Base-by-base conservation (phyloP, 305 asterid genomes). In the Fraxinus sp. region DNA sequence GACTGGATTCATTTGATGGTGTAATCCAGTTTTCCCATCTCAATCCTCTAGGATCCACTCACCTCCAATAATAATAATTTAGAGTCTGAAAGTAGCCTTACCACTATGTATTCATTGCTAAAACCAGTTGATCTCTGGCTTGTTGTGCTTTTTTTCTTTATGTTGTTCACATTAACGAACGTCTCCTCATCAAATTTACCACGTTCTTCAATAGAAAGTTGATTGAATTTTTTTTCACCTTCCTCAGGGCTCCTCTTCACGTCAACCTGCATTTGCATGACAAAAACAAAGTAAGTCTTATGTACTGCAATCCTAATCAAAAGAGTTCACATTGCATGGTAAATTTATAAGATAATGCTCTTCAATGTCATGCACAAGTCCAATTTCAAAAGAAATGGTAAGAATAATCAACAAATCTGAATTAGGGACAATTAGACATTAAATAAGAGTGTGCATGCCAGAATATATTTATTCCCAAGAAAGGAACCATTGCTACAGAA, bases 101-200 rank as follows among this genome's bases (percentile, higher is more conserved):
- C 98, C 96, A 96, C 98, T 79, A 96, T 92, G 91, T 94, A 96
- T 92, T 96, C 99, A n/a, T 93, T 94, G 87, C 94, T 92, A 75
- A 92, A 93, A 81, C 94, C 95, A 72, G 85, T 92, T 77, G 90
- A 82, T 86, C 91, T 89, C 84, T 82, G 91, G 85, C 83, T 73
- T 4, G 83, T 84, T 24, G 97, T 82, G 86, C 93, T 91, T 85
- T 91, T 91, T 86, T 89, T 95, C 87, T 89, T 96, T 37, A 96
- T 92, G 89, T 85, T 93, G 91, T 95, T 92, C 83, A 95, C 94
- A 71, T 94, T 96, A 77, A 95, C 97, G 33, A 96, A 96, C 36
- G 99, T 95, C 90, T 96, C 98, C 91, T 96, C 99, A 18, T 94
- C 98, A 90, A 96, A 96, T 89, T 96, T 95, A 7, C 97, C 96